phyloP scores from a whole-genome alignment of 2,329 filamentous ascomycete genomes.

The Parastagonospora nodorum region DNA sequence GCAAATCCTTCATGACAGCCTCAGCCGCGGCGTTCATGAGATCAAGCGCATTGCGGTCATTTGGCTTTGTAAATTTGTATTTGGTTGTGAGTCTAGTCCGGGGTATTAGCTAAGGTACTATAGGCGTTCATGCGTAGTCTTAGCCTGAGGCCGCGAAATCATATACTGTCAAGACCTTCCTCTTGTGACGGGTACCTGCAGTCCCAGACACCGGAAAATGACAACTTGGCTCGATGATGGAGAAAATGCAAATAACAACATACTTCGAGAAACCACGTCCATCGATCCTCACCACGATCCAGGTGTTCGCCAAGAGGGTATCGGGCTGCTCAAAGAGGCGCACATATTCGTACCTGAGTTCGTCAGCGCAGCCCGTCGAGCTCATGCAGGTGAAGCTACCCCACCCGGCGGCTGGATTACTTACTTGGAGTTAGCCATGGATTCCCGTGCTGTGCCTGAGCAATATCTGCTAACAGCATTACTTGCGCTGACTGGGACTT shows the following conservation, averaged over 20 bases:
- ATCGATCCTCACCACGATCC: conserved; percentile 93
- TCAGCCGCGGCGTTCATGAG: conserved; percentile 95
- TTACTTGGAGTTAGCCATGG: conserved; percentile 36
- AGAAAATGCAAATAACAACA: conserved; percentile 10
- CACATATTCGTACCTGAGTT: conserved; percentile 86
- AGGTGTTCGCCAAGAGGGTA: conserved; percentile 82
- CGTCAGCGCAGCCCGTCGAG: conserved; percentile 16
- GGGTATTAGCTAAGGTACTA: conserved; percentile 7
- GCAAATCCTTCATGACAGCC: conserved; percentile 79
- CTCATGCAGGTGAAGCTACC: conserved; percentile 11
- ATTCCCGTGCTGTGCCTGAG: conserved; percentile 1
- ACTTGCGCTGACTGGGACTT: conserved; percentile 23
- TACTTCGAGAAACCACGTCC: conserved; percentile 95
- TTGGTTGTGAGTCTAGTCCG: conserved; percentile 72
- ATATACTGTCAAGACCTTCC: neutral
- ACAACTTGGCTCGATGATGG: conserved; percentile 3
- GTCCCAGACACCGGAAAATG: conserved; percentile 7
- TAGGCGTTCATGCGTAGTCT: neutral
- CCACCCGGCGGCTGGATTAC: conserved; percentile 10
- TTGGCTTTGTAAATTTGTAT: conserved; percentile 89
- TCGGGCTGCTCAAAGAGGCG: conserved; percentile 86
- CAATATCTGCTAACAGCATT: conserved; percentile 1
- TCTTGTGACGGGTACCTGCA: conserved; percentile 24
- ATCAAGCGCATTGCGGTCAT: conserved; percentile 82
- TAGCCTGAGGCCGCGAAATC: conserved; percentile 7